Conservation (phyloP, 148 eudicot genomes). For the Camellia lanceoleosa region DNA sequence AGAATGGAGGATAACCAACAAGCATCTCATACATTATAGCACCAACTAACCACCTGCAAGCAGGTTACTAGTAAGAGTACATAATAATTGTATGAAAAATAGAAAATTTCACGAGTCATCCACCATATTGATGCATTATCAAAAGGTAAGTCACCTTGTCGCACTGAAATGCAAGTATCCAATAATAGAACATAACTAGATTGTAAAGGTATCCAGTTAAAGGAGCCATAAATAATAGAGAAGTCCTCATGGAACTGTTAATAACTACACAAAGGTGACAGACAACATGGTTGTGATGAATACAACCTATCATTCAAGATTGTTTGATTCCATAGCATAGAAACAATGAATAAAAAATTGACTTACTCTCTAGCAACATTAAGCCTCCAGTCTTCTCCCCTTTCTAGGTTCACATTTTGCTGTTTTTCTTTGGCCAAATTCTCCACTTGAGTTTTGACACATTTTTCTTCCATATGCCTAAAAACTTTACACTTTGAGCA, state of each 20-base stretch:
- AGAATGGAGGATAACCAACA: constrained; percentile 75
- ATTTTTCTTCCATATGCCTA: too few relatives aligned
- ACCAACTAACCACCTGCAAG: constrained; percentile 75
- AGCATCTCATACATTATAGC: constrained; percentile 86
- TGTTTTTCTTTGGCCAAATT: too few relatives aligned
- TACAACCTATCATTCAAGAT: too few relatives aligned
- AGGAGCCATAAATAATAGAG: neutral
- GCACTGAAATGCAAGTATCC: neutral
- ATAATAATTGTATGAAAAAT: neutral
- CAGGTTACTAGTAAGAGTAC: neutral
- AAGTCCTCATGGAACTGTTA: neutral
- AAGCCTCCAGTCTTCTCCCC: too few relatives aligned
- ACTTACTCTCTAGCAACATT: too few relatives aligned
- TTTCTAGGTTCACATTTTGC: too few relatives aligned
- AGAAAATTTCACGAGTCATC: neutral
- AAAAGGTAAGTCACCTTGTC: neutral
- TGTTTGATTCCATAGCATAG: too few relatives aligned
- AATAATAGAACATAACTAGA: neutral
- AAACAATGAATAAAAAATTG: too few relatives aligned
- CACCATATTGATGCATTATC: neutral
- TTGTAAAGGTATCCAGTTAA: neutral
- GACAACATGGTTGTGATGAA: neutral
- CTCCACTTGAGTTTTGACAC: too few relatives aligned
- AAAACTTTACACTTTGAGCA: too few relatives aligned
- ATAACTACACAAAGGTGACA: neutral